phyloP scores from a whole-genome alignment of 1,284 basidiomycete genomes.

The Pseudomicrostroma phylloplanum region DNA sequence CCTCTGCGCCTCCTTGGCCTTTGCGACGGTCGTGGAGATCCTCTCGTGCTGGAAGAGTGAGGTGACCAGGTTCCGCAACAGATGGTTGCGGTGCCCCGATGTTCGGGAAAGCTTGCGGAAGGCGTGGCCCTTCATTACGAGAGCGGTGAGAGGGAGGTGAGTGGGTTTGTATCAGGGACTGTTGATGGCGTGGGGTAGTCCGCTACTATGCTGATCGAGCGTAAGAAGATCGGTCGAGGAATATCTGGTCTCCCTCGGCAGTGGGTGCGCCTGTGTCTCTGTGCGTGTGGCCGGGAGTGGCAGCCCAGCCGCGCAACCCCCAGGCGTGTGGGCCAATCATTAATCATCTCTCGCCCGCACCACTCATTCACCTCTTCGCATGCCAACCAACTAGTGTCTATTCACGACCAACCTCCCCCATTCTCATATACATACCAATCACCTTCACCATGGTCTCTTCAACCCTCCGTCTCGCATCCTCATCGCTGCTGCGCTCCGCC shows the following conservation, averaged over 20 bases:
- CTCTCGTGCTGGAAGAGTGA: conserved; percentile 91
- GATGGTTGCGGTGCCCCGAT: conserved; percentile 14
- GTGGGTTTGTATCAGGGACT: conserved; percentile 11
- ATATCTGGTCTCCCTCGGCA: background rate
- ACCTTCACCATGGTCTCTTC: conserved; percentile 3
- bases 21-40: conserved; percentile 91
- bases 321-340: background rate
- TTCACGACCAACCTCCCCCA: background rate
- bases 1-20: conserved; percentile 84
- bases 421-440: background rate
- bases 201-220: background rate
- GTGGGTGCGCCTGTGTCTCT: too few species aligned
- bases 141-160: background rate
- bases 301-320: too few species aligned
- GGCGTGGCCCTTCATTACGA: conserved; percentile 45
- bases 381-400: background rate
- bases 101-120: conserved; percentile 46
- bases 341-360: background rate
- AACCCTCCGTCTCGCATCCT: conserved; percentile 3
- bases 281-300: too few species aligned
- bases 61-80: conserved; percentile 70
- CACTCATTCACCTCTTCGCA: background rate
- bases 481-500: conserved; percentile 2
- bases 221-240: background rate
- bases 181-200: background rate